Percentiles rank a stretch among this genome's conserved stretches.
These are phyloP conservation scores for Umbelopsis vinacea DNA, from an alignment of 192 early-diverging fungal species.

Conservation along the genomic window DNA sequence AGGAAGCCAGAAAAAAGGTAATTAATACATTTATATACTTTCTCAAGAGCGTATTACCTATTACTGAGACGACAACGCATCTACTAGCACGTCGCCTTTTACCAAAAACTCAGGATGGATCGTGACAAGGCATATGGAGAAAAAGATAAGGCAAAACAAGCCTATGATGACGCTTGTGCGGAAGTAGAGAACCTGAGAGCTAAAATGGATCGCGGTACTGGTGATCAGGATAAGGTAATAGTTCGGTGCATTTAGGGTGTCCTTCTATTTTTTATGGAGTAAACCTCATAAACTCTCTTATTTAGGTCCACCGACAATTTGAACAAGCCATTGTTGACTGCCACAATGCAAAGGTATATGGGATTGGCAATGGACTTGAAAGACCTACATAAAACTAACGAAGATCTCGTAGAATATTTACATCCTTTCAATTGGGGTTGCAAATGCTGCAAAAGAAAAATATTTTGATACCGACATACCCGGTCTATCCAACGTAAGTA, in stretches of 20 bases:
- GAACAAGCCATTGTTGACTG: slow-evolving; percentile 69
- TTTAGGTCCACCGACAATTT: slow-evolving; percentile 43
- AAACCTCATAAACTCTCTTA: neutral
- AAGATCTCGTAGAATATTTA: slow-evolving; percentile 62
- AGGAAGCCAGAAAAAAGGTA: slow-evolving; percentile 76
- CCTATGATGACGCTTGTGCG: slow-evolving; percentile 70
- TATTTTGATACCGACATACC: slow-evolving; percentile 70
- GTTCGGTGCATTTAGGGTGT: slow-evolving; percentile 48
- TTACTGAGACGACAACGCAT: neutral
- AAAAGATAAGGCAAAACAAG: slow-evolving; percentile 61
- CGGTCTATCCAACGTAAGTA: slow-evolving; percentile 56
- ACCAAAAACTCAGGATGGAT: slow-evolving; percentile 59
- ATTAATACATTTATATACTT: neutral
- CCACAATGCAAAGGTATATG: slow-evolving; percentile 63
- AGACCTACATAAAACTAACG: neutral
- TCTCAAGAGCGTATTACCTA: neutral
- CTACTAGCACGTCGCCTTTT: slow-evolving; percentile 67
- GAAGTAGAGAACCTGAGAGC: slow-evolving; percentile 61
- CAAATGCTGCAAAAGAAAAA: slow-evolving; percentile 66
- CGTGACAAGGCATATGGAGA: slow-evolving; percentile 65
- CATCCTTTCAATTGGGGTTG: slow-evolving; percentile 59
- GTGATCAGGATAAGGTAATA: slow-evolving; percentile 60
- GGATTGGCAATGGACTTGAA: too few relatives aligned
- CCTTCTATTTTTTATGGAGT: neutral
- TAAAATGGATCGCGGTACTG: slow-evolving; percentile 59